Evolutionary conservation across 495 filamentous ascomycete genomes (phyloP).

Genomic region (Aspergillus indologenus): DNA sequence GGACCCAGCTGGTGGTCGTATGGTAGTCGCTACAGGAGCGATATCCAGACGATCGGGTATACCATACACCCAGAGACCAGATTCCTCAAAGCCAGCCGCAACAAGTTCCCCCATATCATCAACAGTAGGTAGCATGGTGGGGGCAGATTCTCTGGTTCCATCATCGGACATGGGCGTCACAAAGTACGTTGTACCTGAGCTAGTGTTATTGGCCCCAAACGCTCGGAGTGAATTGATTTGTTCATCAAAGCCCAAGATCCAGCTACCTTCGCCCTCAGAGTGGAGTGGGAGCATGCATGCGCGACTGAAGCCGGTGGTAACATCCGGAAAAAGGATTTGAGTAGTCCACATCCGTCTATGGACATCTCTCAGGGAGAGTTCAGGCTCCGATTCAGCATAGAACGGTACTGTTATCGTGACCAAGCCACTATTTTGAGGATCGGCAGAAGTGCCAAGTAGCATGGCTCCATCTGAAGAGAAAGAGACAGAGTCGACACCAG

Average conservation of each 20-base stretch:
- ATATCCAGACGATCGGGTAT: slow-evolving; percentile 71
- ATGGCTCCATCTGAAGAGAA: slow-evolving; percentile 84
- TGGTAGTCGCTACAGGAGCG: slow-evolving; percentile 23
- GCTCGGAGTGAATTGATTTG: slow-evolving; percentile 74
- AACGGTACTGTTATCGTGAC: slow-evolving; percentile 81
- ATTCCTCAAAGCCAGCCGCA: slow-evolving; percentile 69
- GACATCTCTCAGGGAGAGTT: slow-evolving; percentile 56
- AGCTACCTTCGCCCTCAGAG: slow-evolving; percentile 67
- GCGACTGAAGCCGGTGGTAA: slow-evolving; percentile 70
- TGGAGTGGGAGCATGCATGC: slow-evolving; percentile 68
- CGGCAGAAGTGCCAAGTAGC: slow-evolving; percentile 74
- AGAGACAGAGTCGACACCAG: slow-evolving; percentile 69
- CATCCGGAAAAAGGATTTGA: slow-evolving; percentile 81
- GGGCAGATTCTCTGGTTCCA: slow-evolving; percentile 43
- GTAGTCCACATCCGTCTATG: slow-evolving; percentile 84
- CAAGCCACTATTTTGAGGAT: slow-evolving; percentile 60
- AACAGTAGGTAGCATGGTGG: slow-evolving; percentile 66
- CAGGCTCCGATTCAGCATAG: slow-evolving; percentile 50
- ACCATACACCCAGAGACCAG: slow-evolving; percentile 77
- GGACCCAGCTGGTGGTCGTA: slow-evolving; percentile 6
- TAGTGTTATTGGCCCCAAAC: slow-evolving; percentile 67
- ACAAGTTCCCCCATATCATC: slow-evolving; percentile 69
- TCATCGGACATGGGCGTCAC: slow-evolving; percentile 57
- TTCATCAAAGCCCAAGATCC: slow-evolving; percentile 77
- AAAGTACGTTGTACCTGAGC: slow-evolving; percentile 78